phyloP scores from a whole-genome alignment of 2,329 filamentous ascomycete species.

The Arthrobotrys megalospora region DNA sequence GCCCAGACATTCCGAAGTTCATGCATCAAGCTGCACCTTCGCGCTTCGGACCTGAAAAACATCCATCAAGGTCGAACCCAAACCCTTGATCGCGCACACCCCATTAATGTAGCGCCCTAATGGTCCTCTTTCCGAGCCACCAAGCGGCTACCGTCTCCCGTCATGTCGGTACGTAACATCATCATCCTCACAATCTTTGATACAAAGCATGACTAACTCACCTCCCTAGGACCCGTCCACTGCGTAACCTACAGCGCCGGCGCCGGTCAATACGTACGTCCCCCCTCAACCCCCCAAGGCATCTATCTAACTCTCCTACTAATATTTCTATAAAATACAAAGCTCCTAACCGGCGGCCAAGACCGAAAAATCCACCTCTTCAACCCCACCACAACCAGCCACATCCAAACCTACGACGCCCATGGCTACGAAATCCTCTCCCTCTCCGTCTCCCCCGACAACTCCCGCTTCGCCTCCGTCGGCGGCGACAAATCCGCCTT shows the following conservation, averaged over 20 bases:
- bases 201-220: constrained; percentile 10
- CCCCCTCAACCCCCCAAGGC: not conserved
- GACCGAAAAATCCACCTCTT: constrained; percentile 66
- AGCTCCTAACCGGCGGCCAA: constrained; percentile 64
- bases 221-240: constrained; percentile 63
- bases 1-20: constrained; percentile 4
- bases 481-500: constrained; percentile 94
- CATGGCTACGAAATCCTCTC: constrained; percentile 95
- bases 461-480: constrained; percentile 86
- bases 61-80: not conserved
- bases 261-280: constrained; percentile 63
- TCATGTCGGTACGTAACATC: constrained; percentile 62
- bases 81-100: constrained; percentile 19
- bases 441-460: constrained; percentile 80
- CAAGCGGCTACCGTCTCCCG: constrained; percentile 62
- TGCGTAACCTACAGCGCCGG: constrained; percentile 64
- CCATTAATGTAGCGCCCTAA: constrained; percentile 32
- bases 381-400: constrained; percentile 67
- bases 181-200: not conserved
- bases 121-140: constrained; percentile 64
- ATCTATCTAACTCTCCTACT: constrained; percentile 11
- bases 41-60: constrained; percentile 19
- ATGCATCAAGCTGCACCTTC: not conserved
- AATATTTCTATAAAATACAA: constrained; percentile 12
- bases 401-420: constrained; percentile 89